Evolutionary conservation across 2,329 filamentous ascomycete species (phyloP), one percentile per base, ranked within the genome.

Genomic region (Epichloe amarillans): DNA sequence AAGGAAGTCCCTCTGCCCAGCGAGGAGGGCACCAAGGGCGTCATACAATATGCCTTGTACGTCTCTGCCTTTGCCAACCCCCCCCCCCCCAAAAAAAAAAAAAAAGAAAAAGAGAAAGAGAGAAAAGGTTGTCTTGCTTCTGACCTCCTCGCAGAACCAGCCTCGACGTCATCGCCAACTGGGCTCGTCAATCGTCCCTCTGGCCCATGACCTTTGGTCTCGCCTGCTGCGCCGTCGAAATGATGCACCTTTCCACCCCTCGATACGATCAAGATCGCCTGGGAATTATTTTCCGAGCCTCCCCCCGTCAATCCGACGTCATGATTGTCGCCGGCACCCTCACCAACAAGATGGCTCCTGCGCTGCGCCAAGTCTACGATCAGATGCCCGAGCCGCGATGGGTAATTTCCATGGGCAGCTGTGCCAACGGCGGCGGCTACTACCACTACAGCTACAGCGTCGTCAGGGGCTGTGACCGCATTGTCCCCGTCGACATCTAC

Each of bases 271-370:
- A 93, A 65, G 88, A 94, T 70, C 81, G 88, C 37, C 75, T 91
- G 53, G 88, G 88, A 56, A 93, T 94, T 65, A 93, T 94, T 66
- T 94, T 93, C 79, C 83, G 88, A 59, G 88, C 87, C 52, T 91
- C 86, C 14, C 1, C 83, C 1, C 83, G 88, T 56, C 88, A 94
- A 69, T 86, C 87, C 54, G 88, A 95, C 68, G 84, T 94, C 57
- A 93, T 95, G 88, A 93, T 95, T 61, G 88, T 95, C 21, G 88
- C 89, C 26, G 89, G 89, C 53, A 95, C 89, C 33, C 78, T 95
- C 55, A 94, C 88, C 60, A 95, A 95, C 76, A 95, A 95, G 75
- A 95, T 95, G 89, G 88, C 88, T 1, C 88, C 89, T 2, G 89
- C 89, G 36, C 73, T 95, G 63, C 78, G 89, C 67, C 87, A 93